phyloP scores from a whole-genome alignment of 768 basidiomycete species.

The Leccinum variicolor region DNA sequence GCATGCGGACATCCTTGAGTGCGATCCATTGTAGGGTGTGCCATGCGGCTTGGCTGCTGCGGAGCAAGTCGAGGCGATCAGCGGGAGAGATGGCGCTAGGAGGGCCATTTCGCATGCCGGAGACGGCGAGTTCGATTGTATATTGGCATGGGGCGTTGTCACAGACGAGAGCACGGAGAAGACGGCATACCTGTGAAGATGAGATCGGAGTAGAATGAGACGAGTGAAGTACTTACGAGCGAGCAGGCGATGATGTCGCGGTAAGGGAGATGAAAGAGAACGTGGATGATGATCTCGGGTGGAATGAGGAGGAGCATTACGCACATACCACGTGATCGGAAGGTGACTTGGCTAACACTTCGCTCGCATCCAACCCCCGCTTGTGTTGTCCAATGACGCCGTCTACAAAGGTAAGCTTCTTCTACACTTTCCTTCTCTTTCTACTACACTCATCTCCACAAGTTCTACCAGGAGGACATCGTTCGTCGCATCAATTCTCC shows the following conservation, averaged over 20 bases:
- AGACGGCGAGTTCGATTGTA: slow-evolving; percentile 42
- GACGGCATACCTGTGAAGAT: slow-evolving; percentile 32
- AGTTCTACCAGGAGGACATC: slow-evolving; percentile 72
- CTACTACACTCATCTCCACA: background rate
- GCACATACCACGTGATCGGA: background rate
- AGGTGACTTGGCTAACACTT: too few relatives aligned
- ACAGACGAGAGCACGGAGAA: slow-evolving; percentile 27
- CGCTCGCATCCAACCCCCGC: slow-evolving; percentile 4
- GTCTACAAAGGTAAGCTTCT: slow-evolving; percentile 32
- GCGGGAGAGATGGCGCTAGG: slow-evolving; percentile 25
- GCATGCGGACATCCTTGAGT: slow-evolving; percentile 36
- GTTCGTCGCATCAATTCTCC: slow-evolving; percentile 47
- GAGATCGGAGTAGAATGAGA: background rate
- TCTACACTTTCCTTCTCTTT: background rate
- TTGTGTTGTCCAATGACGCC: slow-evolving; percentile 28
- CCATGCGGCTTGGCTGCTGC: slow-evolving; percentile 39
- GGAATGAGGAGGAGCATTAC: slow-evolving; percentile 18
- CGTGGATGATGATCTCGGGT: slow-evolving; percentile 22
- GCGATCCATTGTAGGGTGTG: slow-evolving; percentile 35
- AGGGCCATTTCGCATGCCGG: slow-evolving; percentile 41
- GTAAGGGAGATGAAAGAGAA: slow-evolving; percentile 18
- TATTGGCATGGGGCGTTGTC: slow-evolving; percentile 37
- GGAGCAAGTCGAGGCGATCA: slow-evolving; percentile 39
- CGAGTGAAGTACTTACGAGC: slow-evolving; percentile 18
- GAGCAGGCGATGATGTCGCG: slow-evolving; percentile 28